Conservation (phyloP, 208 protist genomes). For the Acanthamoeba culbertsoni region DNA sequence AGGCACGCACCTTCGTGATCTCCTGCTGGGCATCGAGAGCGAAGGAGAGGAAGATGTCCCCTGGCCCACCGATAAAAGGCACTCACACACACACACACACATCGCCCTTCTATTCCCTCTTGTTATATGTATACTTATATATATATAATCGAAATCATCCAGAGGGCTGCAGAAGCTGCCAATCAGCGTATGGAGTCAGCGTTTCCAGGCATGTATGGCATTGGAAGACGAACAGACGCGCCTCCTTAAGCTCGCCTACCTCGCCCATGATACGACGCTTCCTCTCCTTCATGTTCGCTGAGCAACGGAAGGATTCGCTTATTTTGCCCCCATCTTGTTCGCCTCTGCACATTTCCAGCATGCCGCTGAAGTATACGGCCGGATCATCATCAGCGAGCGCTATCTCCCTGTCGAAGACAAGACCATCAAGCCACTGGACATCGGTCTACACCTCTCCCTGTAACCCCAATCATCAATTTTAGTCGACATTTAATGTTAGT, state of each 20-base stretch:
- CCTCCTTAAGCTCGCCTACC: constrained; percentile 11
- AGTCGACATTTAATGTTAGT: background rate
- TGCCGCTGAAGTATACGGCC: constrained; percentile 56
- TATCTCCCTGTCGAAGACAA: constrained; percentile 53
- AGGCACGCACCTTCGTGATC: background rate
- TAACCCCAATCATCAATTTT: background rate
- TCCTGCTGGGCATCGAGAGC: background rate
- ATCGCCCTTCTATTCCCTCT: background rate
- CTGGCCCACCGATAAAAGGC: constrained; percentile 8
- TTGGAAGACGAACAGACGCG: background rate
- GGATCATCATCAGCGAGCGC: constrained; percentile 61
- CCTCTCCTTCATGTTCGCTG: too few relatives aligned
- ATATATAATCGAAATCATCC: background rate
- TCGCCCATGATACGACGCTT: constrained; percentile 27
- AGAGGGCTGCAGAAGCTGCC: background rate
- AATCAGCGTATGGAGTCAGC: constrained; percentile 55
- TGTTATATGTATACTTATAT: background rate
- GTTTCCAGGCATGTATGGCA: background rate
- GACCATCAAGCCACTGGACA: constrained; percentile 49
- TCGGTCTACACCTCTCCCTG: background rate
- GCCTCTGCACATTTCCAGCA: constrained; percentile 50
- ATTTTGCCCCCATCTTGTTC: background rate
- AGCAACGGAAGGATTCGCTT: background rate
- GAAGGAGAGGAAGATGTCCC: background rate
- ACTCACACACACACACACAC: background rate